A percentile compares a stretch with the other conserved stretches of the same genome.
phyloP scores from a whole-genome alignment of 805 yeast genomes.

The Hanseniaspora vineae region DNA sequence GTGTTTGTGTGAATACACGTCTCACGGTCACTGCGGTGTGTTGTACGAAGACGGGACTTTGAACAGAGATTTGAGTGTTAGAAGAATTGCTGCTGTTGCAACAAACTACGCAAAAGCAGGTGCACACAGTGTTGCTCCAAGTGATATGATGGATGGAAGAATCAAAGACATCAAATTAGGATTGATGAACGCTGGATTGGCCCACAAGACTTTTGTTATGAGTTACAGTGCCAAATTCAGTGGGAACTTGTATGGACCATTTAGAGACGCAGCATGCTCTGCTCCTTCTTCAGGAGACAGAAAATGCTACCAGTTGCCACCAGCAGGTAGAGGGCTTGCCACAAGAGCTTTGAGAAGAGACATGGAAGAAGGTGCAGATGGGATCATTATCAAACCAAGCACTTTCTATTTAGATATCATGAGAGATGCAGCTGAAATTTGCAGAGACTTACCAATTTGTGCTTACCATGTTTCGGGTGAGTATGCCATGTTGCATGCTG shows the following conservation, averaged over 20 bases:
- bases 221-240: conserved; percentile 90
- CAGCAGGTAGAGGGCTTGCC: conserved; percentile 87
- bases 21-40: conserved; percentile 97
- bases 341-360: conserved; percentile 83
- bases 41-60: conserved; percentile 78
- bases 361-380: conserved; percentile 87
- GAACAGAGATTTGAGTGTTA: conserved; percentile 59
- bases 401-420: conserved; percentile 89
- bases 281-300: conserved; percentile 85
- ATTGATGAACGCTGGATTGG: conserved; percentile 64
- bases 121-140: conserved; percentile 90
- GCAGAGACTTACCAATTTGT: conserved; percentile 77
- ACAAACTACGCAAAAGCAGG: conserved; percentile 94
- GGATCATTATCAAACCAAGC: conserved; percentile 89
- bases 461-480: conserved; percentile 97
- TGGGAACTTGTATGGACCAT: conserved; percentile 90
- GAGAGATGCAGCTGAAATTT: conserved; percentile 72
- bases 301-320: conserved; percentile 83
- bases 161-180: conserved; percentile 79
- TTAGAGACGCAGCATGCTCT: conserved; percentile 94
- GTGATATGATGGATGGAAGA: conserved; percentile 97
- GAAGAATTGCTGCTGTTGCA: conserved; percentile 86
- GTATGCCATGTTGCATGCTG: conserved; percentile 95
- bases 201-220: conserved; percentile 81
- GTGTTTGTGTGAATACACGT: conserved; percentile 91